Evolutionary conservation across 2,329 filamentous ascomycete genomes (phyloP), one percentile per base, ranked within the genome.

Genomic region (Aspergillus ustus): DNA sequence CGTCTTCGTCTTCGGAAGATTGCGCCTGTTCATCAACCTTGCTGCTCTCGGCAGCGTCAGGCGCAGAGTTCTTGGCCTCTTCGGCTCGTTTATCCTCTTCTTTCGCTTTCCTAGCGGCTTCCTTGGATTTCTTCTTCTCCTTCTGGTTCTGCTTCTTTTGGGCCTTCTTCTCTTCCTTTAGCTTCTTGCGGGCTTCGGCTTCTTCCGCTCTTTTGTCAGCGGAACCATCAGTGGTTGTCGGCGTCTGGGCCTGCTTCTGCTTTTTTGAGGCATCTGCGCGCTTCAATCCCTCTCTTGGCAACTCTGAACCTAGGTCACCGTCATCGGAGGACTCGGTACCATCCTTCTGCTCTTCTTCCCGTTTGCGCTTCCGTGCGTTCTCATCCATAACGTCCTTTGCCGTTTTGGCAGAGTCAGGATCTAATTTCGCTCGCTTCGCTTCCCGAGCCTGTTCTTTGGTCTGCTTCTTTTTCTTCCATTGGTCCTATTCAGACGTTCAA

Each of bases 391-490:
- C 88, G 77, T 98, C 93, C 76, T 96, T 94, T 63, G 93, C 94
- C 67, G 88, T 95, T 82, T 96, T 95, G 67, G 90, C 89, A 72
- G 92, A 93, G 67, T 94, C 92, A 28, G 95, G 93, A 72, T 98
- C 92, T 45, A 98, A 85, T 80, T 97, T 98, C 63, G 91, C 92
- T 73, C 89, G 86, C 80, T 93, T 93, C 59, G 92, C 91, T 68
- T 90, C 89, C 64, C 88, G 87, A 62, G 91, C 91, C 77, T 97
- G 86, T 77, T 92, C 91, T 76, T 96, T 97, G 54, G 92, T 94
- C 80, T 98, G 93, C 82, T 98, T 98, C 81, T 95, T 96, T 74
- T 90, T 90, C 76, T 89, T 88, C 92, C 93, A 96, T 89, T 97
- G 92, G 71, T 95, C 91, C 92, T 96, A 72, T 64, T 67, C 46